Base-by-base conservation (phyloP, 768 basidiomycete genomes). In the Tylopilus felleus region DNA sequence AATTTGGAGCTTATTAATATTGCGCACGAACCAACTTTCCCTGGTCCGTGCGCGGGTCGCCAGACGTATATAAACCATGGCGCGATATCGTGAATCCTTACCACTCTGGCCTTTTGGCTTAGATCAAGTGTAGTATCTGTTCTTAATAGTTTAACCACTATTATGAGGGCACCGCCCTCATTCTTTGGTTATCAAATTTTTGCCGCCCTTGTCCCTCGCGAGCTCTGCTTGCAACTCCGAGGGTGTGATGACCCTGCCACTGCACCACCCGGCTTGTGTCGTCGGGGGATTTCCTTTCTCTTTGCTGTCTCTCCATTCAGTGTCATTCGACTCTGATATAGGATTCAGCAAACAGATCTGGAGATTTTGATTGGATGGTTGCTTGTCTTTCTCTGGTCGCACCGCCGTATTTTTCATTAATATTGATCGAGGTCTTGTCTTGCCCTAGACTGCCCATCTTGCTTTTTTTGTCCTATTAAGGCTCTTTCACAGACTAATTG, bases 71-170 rank as follows among this genome's bases (percentile, higher is more conserved):
- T 55, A 63, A 27, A 40, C 42, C n/a, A 3, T 0, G 10, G 25
- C 2, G 12, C 4, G 36, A 40, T 48, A 1, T 0, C 0, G 0
- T 3, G 25, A n/a, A 43, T 60, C 62, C 35, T 63, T 49, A 59
- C 60, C 59, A 65, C 56, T 60, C 59, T 68, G 79, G 80, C 80
- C 80, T 80, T 78, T 80, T 82, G 81, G 81, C 81, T 82, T 81
- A 81, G 81, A 82, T 83, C 80, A 82, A 82, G 81, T 82, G 81
- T 82, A 82, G 81, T 82, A 82, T 82, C 81, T 82, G 81, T 82
- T 82, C 80, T 82, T 80, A 75, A 76, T 75, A 82, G 78, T 73
- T 59, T 71, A 80, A 69, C 78, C 77, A 77, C 78, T 80, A 78
- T 80, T 52, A 80, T 78, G 76, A 68, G 67, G 73, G 76, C 79